Conservation (phyloP, 805 yeast genomes). For the Wickerhamomyces sydowiorum region DNA sequence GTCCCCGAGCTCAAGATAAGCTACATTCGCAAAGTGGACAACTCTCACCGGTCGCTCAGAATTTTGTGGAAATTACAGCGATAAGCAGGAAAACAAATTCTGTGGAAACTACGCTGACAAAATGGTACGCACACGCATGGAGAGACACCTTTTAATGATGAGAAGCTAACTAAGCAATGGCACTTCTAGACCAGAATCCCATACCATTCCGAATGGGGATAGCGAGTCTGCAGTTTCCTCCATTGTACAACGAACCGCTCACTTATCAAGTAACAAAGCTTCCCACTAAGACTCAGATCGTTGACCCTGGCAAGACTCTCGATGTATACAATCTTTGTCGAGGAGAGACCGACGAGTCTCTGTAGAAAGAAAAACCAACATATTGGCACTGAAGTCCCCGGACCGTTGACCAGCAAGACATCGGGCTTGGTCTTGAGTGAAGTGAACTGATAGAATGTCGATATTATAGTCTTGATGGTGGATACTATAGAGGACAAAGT, state of each 20-base stretch:
- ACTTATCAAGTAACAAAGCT: constrained; percentile 59
- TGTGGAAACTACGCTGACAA: no score
- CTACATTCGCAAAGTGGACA: no score
- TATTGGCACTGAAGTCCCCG: constrained; percentile 73
- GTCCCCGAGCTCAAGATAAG: not conserved
- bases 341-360: constrained; percentile 39
- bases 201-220: constrained; percentile 61
- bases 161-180: not conserved
- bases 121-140: no score
- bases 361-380: constrained; percentile 50
- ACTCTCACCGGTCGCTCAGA: no score
- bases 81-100: no score
- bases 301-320: constrained; percentile 85
- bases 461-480: constrained; percentile 32
- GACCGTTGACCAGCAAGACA: constrained; percentile 64
- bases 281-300: constrained; percentile 71
- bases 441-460: constrained; percentile 25
- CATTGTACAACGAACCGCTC: constrained; percentile 89
- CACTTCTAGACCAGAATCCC: constrained; percentile 62
- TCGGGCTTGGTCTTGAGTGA: constrained; percentile 28
- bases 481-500: constrained; percentile 39
- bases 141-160: no score
- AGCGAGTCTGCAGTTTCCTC: constrained; percentile 50
- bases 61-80: no score
- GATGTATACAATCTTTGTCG: constrained; percentile 64